Conservation (phyloP, 2,329 filamentous ascomycete genomes). For the Aspergillus chevalieri region DNA sequence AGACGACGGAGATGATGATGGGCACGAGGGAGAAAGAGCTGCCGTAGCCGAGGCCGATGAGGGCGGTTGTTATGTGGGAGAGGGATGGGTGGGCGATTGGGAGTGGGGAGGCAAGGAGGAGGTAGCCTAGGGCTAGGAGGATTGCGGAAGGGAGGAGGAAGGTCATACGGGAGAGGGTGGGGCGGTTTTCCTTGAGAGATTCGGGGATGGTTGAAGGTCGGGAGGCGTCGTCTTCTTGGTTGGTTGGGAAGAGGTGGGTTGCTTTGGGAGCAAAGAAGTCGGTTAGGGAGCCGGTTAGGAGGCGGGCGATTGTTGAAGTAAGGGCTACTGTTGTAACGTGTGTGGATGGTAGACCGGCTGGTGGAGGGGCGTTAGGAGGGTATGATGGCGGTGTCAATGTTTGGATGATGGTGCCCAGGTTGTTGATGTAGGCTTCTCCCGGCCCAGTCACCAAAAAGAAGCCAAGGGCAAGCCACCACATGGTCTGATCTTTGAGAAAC, state of each 20-base stretch:
- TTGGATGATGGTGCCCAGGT: slow-evolving; percentile 85
- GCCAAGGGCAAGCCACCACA: slow-evolving; percentile 89
- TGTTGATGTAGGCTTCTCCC: slow-evolving; percentile 97
- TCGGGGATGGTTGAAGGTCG: slow-evolving; percentile 28
- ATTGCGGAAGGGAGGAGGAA: slow-evolving; percentile 73
- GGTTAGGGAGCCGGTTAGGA: slow-evolving; percentile 83
- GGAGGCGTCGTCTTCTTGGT: slow-evolving; percentile 28
- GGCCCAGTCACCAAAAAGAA: slow-evolving; percentile 93
- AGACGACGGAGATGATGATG: slow-evolving; percentile 92
- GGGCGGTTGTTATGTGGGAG: slow-evolving; percentile 78
- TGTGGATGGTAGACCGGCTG: slow-evolving; percentile 63
- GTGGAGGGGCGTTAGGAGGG: slow-evolving; percentile 37
- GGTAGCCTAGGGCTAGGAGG: slow-evolving; percentile 67
- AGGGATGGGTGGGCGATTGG: slow-evolving; percentile 71
- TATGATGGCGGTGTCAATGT: slow-evolving; percentile 67
- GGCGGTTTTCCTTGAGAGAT: slow-evolving; percentile 18
- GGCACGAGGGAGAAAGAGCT: slow-evolving; percentile 84
- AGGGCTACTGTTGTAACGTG: slow-evolving; percentile 91
- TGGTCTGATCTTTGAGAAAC: slow-evolving; percentile 81
- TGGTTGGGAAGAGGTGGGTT: slow-evolving; percentile 53
- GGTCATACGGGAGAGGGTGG: slow-evolving; percentile 68
- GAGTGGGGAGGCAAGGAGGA: slow-evolving; percentile 71
- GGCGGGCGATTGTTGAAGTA: slow-evolving; percentile 80
- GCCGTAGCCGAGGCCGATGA: slow-evolving; percentile 87
- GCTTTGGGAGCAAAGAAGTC: slow-evolving; percentile 73